A percentile compares a stretch with the other conserved stretches of the same genome.
Evolutionary conservation across 345 rosid species (phyloP).

Genomic region (Rhodomyrtus tomentosa): DNA sequence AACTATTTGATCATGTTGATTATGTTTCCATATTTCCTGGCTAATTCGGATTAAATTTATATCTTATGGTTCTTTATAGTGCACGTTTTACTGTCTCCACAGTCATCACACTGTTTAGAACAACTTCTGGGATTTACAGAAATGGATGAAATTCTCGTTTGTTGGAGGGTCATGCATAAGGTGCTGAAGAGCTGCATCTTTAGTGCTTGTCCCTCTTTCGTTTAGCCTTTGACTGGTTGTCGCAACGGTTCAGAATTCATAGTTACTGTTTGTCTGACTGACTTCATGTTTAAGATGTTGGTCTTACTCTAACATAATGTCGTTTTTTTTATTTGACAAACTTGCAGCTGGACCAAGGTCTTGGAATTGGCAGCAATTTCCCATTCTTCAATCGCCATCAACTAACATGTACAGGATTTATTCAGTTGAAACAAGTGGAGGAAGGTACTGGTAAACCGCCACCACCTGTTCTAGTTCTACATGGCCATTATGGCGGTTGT

Average conservation of each 20-base stretch:
- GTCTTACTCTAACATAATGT: neutral
- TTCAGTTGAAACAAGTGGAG: constrained; percentile 76
- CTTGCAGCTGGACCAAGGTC: constrained; percentile 92
- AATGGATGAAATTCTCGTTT: neutral
- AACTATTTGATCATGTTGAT: neutral
- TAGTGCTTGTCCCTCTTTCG: neutral
- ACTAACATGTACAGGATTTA: constrained; percentile 67
- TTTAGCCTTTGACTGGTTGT: neutral
- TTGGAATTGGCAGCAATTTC: constrained; percentile 88
- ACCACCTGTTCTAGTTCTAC: constrained; percentile 86
- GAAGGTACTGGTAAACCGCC: constrained; percentile 81
- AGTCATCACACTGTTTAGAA: neutral
- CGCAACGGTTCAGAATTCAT: neutral
- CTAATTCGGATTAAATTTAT: neutral
- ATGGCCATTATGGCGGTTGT: constrained; percentile 98
- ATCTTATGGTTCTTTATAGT: neutral
- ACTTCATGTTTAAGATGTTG: neutral
- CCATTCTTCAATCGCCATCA: constrained; percentile 98
- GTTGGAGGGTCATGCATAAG: neutral
- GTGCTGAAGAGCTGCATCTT: neutral
- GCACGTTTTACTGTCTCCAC: neutral
- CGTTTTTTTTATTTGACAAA: neutral
- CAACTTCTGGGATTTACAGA: neutral
- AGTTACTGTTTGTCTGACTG: neutral
- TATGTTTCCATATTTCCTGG: neutral